Evolutionary conservation across 176 grass and related monocot genomes (phyloP), one percentile per base, ranked within the genome.

Genomic region (Olyra latifolia): DNA sequence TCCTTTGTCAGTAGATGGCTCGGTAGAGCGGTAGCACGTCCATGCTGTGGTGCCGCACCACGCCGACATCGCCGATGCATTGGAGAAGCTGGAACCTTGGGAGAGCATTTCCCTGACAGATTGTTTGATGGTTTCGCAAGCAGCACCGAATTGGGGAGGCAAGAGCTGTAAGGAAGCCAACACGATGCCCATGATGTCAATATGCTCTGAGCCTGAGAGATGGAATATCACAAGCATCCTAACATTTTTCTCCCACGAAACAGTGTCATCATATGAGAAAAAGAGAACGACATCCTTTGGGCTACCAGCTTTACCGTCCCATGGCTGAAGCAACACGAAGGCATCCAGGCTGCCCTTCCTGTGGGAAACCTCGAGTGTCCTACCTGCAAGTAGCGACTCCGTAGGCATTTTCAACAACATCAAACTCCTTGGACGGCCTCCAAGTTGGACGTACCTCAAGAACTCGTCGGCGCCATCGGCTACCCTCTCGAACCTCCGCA

Each of bases 81-180:
- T 8, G 57, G 57, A 32, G 22, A 10, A 27, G 41, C 27, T 1
- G 5, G 5, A 3, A 19, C 17, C 60, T 5, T n/a, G 22, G 16
- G 15, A 7, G 3, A 20, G 6, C 2, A 17, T 59, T 28, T 47
- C 56, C 3, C 12, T 9, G 4, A 60, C 4, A 16, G 71, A 57
- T 5, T 30, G 41, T 40, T 25, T 58, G 6, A 69, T 59, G 25
- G 66, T 69, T 14, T 10, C 25, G 0, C 40, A 28, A 4, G 53
- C 79, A 9, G 41, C 79, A 4, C 4, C 41, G 12, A 81, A 71
- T 10, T 81, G 78, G 41, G 52, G 66, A 20, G 66, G 78, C 66
- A 81, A 8, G 53, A 81, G 53, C 40, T 81, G 25, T 66, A 71
- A 16, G 79, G 17, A 58, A 14, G 52, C 24, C 40, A 48, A 47